Conservation (phyloP, 1,284 basidiomycete species). For the Microbotryum violaceum region DNA sequence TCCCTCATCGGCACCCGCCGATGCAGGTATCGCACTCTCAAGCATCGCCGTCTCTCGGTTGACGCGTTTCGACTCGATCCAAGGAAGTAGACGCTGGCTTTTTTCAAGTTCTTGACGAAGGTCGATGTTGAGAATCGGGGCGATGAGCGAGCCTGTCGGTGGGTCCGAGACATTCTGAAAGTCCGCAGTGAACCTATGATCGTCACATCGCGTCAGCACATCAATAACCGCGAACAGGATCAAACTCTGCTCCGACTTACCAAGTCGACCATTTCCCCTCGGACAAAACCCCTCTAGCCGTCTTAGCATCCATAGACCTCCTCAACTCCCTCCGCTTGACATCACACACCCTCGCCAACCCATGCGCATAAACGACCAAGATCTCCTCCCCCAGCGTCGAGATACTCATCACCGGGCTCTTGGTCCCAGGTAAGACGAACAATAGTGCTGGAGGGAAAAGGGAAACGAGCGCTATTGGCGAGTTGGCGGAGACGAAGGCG, state of each 20-base stretch:
- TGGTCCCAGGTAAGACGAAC: slow-evolving; percentile 69
- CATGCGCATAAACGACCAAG: slow-evolving; percentile 66
- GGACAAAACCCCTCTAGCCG: slow-evolving; percentile 63
- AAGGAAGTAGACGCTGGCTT: slow-evolving; percentile 4
- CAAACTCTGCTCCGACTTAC: slow-evolving; percentile 44
- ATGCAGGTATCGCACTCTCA: background rate
- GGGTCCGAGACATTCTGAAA: background rate
- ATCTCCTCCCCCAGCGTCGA: slow-evolving; percentile 65
- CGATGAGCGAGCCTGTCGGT: background rate
- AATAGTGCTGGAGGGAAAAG: slow-evolving; percentile 9
- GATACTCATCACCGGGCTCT: slow-evolving; percentile 56
- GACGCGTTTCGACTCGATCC: slow-evolving; percentile 1
- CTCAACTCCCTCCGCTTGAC: slow-evolving; percentile 75
- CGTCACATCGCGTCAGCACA: too few relatives aligned
- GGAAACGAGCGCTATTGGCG: slow-evolving; percentile 20
- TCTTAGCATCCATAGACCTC: slow-evolving; percentile 67
- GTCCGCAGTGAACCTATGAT: background rate
- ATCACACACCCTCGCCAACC: slow-evolving; percentile 79
- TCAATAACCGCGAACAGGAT: too few relatives aligned
- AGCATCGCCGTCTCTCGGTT: too few relatives aligned
- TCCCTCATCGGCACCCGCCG: slow-evolving; percentile 21
- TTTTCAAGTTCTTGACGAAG: slow-evolving; percentile 10
- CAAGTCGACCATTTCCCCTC: slow-evolving; percentile 64
- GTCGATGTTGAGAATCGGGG: slow-evolving; percentile 9
- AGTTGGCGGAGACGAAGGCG: slow-evolving; percentile 25